These are phyloP conservation scores for Leucosporidium yakuticum DNA, from an alignment of 768 basidiomycete genomes.

Conservation along the genomic window DNA sequence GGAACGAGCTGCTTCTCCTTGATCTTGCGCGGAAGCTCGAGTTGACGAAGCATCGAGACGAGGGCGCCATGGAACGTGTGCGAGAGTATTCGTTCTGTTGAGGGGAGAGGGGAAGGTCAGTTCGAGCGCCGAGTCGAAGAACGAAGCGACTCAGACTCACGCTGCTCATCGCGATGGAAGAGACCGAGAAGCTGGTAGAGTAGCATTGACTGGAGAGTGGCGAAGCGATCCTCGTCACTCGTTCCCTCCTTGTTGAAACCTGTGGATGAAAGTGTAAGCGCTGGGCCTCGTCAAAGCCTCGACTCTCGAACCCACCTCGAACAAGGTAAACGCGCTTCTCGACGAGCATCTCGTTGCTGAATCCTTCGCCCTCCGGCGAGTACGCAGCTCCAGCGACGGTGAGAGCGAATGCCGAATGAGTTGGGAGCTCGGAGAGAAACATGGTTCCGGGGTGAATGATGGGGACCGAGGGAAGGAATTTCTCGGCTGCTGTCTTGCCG, in stretches of 20 bases:
- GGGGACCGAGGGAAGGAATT: slow-evolving; percentile 20
- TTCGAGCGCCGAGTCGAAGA: not conserved
- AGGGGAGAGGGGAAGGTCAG: not conserved
- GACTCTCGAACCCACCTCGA: slow-evolving; percentile 4
- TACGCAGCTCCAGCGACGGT: slow-evolving; percentile 27
- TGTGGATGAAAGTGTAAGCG: not conserved
- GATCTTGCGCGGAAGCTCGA: slow-evolving; percentile 19
- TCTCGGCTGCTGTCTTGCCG: slow-evolving; percentile 15
- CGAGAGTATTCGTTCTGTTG: slow-evolving; percentile 26
- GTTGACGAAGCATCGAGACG: slow-evolving; percentile 25
- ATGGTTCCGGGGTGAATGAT: slow-evolving; percentile 18
- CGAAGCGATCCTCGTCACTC: slow-evolving; percentile 19
- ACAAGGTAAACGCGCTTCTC: slow-evolving; percentile 33
- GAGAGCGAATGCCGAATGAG: slow-evolving; percentile 25
- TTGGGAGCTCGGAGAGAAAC: slow-evolving; percentile 8
- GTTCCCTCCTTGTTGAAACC: slow-evolving; percentile 10
- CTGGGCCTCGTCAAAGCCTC: not conserved
- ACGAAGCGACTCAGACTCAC: not conserved
- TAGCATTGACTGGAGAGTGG: slow-evolving; percentile 22
- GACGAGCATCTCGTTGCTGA: slow-evolving; percentile 33
- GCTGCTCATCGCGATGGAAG: slow-evolving; percentile 34
- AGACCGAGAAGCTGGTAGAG: slow-evolving; percentile 33
- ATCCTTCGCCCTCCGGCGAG: slow-evolving; percentile 19
- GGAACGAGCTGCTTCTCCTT: not conserved
- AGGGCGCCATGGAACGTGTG: slow-evolving; percentile 31